Evolutionary conservation across 192 early-diverging fungal genomes (phyloP), one percentile per base, ranked within the genome.

Genomic region (Coemansia sp.): DNA sequence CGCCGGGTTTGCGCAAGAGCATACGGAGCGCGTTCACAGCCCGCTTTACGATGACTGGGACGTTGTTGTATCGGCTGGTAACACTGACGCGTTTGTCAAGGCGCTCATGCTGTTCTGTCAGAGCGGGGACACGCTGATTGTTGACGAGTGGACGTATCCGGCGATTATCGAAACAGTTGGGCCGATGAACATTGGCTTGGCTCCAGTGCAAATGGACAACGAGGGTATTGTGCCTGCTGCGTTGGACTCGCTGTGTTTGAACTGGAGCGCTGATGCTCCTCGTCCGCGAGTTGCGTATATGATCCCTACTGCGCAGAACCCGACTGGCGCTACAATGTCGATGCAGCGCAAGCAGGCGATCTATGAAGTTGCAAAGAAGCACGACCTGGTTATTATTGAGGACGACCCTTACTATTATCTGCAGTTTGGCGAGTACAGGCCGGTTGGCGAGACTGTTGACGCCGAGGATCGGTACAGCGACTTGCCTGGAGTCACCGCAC

Each of bases 341-440:
- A 62, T 89, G 18, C 89, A 90, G 55, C 89, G 97, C 43, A 95
- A 93, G 64, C 88, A 84, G 41, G 84, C 86, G 15, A 87, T 98
- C 16, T 97, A 97, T 68, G 83, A 84, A 29, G 85, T 97, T 66
- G 90, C 90, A 9, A 85, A 86, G 57, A 85, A 89, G 68, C 91
- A 93, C 76, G 82, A 94, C 55, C 66, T 98, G 55, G 79, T 98
- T 18, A 93, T 98, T 34, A 78, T 97, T 31, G 97, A 98, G 75
- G 97, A 98, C 70, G 97, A 97, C 76, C 96, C 97, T 18, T 98
- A 98, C 75, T 97, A 93, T 70, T 97, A 94, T 63, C 77, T 98
- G 38, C 96, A 97, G 81, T 88, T 89, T 63, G 78, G 78, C 31
- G 67, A 70, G 22, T 82, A 78, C 60, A 59, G 31, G 24, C 55